Evolutionary conservation across 164 flowering plant species (phyloP).

Genomic region (Magnolia officinalis): DNA sequence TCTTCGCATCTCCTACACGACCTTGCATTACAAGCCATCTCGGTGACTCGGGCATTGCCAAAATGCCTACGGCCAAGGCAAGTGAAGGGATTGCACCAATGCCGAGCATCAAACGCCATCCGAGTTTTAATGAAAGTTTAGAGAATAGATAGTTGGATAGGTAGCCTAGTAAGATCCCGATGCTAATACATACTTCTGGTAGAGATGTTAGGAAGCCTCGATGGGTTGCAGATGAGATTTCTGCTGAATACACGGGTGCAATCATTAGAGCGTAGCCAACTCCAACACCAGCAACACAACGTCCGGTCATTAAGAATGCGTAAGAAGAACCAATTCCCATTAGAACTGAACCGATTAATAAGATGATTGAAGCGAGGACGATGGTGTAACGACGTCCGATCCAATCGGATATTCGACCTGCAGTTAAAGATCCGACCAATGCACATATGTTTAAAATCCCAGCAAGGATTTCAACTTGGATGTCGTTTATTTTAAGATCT

Average conservation of each 20-base stretch:
- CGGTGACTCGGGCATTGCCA: constrained; percentile 76
- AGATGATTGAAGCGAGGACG: constrained; percentile 26
- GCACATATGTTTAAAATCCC: constrained; percentile 27
- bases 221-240: constrained; percentile 24
- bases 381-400: constrained; percentile 31
- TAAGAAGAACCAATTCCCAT: constrained; percentile 29
- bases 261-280: constrained; percentile 34
- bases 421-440: constrained; percentile 21
- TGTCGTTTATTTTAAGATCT: constrained; percentile 22
- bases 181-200: constrained; percentile 31
- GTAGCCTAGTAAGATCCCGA: constrained; percentile 47
- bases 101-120: constrained; percentile 81
- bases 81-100: constrained; percentile 57
- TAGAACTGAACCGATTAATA: constrained; percentile 26
- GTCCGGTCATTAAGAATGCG: constrained; percentile 23
- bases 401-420: constrained; percentile 30
- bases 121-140: constrained; percentile 27
- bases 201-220: constrained; percentile 33
- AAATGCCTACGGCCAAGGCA: constrained; percentile 35
- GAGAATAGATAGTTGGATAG: constrained; percentile 61
- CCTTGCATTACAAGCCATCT: constrained; percentile 80
- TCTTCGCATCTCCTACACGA: constrained; percentile 51
- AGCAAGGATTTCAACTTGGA: constrained; percentile 21
- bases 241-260: constrained; percentile 33
- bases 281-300: constrained; percentile 32